Conservation (phyloP, 192 early-diverging fungal species). For the Umbelopsis ramanniana region DNA sequence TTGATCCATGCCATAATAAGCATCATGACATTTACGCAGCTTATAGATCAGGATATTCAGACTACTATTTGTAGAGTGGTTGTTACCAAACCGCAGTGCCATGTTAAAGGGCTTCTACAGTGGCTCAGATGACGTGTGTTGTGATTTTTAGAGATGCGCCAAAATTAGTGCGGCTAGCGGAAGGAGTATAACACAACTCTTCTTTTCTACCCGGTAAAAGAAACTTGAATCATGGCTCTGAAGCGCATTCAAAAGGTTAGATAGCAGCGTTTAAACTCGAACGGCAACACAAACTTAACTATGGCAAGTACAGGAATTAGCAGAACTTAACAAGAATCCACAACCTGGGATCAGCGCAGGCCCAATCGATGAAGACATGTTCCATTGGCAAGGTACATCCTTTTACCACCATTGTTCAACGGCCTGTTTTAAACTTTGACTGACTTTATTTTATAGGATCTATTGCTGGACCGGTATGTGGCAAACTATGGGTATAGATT, state of each 20-base stretch:
- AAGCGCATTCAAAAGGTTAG: constrained; percentile 44
- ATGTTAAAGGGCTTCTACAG: too few relatives aligned
- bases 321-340: constrained; percentile 68
- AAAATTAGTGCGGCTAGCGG: too few relatives aligned
- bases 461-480: constrained; percentile 61
- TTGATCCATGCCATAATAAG: too few relatives aligned
- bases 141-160: too few relatives aligned
- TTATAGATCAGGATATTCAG: too few relatives aligned
- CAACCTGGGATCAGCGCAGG: constrained; percentile 55
- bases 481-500: neutral
- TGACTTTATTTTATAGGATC: constrained; percentile 37
- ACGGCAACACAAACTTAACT: neutral
- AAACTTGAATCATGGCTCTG: constrained; percentile 31
- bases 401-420: neutral
- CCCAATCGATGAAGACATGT: constrained; percentile 64
- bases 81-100: too few relatives aligned
- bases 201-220: neutral
- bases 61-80: too few relatives aligned
- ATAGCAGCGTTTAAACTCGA: too few relatives aligned
- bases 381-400: constrained; percentile 68
- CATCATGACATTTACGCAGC: too few relatives aligned
- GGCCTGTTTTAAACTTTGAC: neutral
- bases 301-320: constrained; percentile 58
- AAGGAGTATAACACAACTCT: too few relatives aligned
- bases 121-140: too few relatives aligned